A percentile compares a stretch with the other conserved stretches of the same genome.
Conservation (phyloP, 208 protist genomes). For the Leishmania martiniquensis region DNA sequence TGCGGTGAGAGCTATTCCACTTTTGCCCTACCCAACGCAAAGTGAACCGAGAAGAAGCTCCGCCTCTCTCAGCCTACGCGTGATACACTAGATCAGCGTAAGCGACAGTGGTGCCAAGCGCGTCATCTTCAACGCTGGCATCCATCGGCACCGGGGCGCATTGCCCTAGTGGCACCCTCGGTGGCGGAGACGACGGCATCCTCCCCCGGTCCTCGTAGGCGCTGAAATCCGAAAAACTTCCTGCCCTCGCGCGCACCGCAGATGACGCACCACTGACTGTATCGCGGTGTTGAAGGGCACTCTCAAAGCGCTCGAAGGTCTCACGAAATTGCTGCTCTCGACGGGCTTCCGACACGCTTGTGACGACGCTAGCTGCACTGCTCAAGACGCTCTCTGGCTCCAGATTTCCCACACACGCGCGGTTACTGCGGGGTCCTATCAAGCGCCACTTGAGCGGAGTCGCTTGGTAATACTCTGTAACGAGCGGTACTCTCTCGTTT, state of each 20-base stretch:
- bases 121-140: neutral
- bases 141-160: neutral
- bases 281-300: neutral
- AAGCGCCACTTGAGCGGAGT: constrained; percentile 24
- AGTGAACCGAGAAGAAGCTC: neutral
- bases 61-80: neutral
- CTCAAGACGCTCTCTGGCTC: constrained; percentile 12
- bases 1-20: neutral
- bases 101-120: constrained; percentile 8
- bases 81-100: neutral
- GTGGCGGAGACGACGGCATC: neutral
- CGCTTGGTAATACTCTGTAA: constrained; percentile 17
- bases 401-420: neutral
- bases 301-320: constrained; percentile 22
- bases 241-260: neutral
- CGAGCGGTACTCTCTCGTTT: constrained; percentile 28
- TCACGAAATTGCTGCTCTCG: constrained; percentile 20
- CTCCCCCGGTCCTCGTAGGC: neutral
- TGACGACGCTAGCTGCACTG: constrained; percentile 9
- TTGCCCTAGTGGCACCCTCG: neutral
- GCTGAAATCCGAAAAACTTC: neutral
- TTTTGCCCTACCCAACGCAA: neutral
- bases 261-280: constrained; percentile 1
- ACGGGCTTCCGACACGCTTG: constrained; percentile 10
- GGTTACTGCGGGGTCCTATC: neutral